Evolutionary conservation across 2,329 filamentous ascomycete genomes (phyloP), one percentile per base, ranked within the genome.

Genomic region (Whalleya microplaca): DNA sequence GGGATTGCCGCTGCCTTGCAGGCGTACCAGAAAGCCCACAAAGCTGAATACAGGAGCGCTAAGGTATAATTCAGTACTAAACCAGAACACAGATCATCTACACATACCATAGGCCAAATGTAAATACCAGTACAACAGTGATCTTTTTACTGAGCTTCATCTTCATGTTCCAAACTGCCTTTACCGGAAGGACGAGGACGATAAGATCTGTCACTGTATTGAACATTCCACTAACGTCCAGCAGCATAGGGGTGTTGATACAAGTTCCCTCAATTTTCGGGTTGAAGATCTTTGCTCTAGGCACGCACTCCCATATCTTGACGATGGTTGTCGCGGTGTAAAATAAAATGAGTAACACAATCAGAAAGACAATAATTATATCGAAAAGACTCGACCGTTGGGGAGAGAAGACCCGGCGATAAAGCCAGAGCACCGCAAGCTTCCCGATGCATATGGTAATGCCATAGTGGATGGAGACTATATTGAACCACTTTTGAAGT

Each of bases 341-440:
- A 45, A 65, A 65, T 4, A 19, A 2, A 19, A 49, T 21, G 1
- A 65, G 27, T 2, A 61, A 8, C 3, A 51, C 29, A 18, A 64
- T 61, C 3, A 65, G 52, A 20, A n/a, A 7, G 2, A 64, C 55
- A 40, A 65, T 64, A 14, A 21, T 27, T 4, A 63, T 55, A 41
- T 65, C 63, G 19, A 64, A 64, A 2, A 27, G 18, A 20, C 59
- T 61, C 49, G 45, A 54, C 2, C 61, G 57, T 14, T 51, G 18
- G 4, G 64, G 62, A 2, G 62, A 63, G 49, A 66, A 65, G 44
- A 66, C 48, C 8, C 64, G 56, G n/a, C 64, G 64, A 23, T 66
- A 66, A 1, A 64, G 49, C 27, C 53, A 58, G 4, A 66, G 57
- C 1, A 66, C 56, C 1, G 64, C 29, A 18, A 65, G 45, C 49